phyloP scores from a whole-genome alignment of 805 yeast species.

The Myxozyma melibiosi region DNA sequence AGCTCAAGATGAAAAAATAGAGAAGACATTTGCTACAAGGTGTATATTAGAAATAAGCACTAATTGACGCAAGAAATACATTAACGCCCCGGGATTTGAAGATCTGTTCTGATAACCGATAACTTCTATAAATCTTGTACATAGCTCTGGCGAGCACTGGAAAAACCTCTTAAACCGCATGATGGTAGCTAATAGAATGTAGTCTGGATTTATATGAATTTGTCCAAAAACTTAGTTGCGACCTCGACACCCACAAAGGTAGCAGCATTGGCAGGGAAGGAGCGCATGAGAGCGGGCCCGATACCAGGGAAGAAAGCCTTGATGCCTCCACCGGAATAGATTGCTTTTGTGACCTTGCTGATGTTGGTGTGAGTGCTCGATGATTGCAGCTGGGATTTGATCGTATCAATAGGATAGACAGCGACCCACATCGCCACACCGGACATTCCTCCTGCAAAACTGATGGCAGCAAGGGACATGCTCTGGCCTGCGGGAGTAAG shows the following conservation, averaged over 20 bases:
- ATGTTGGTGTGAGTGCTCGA: slow-evolving; percentile 59
- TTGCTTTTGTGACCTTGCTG: slow-evolving; percentile 62
- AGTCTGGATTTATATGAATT: slow-evolving; percentile 9
- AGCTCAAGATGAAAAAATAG: too few relatives aligned
- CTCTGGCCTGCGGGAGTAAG: slow-evolving; percentile 53
- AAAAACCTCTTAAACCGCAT: too few relatives aligned
- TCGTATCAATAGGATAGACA: slow-evolving; percentile 94
- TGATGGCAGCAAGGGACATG: slow-evolving; percentile 70
- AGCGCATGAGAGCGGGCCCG: slow-evolving; percentile 90
- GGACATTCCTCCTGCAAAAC: slow-evolving; percentile 91
- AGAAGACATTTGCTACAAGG: too few relatives aligned
- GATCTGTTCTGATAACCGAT: too few relatives aligned
- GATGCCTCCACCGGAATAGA: slow-evolving; percentile 76
- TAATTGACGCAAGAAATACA: too few relatives aligned
- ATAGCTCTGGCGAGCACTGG: too few relatives aligned
- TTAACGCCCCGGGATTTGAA: too few relatives aligned
- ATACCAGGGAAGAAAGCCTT: slow-evolving; percentile 96
- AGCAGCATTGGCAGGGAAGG: slow-evolving; percentile 99
- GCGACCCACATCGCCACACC: slow-evolving; percentile 97
- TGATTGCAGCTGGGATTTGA: slow-evolving; percentile 80
- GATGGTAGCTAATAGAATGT: too few relatives aligned
- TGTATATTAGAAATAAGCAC: too few relatives aligned
- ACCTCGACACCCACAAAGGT: slow-evolving; percentile 94
- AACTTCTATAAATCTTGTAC: too few relatives aligned
- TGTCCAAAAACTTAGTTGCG: slow-evolving; percentile 49